Evolutionary conservation across 2,329 filamentous ascomycete species (phyloP), one percentile per base, ranked within the genome.

Genomic region (Helicocarpus griseus): DNA sequence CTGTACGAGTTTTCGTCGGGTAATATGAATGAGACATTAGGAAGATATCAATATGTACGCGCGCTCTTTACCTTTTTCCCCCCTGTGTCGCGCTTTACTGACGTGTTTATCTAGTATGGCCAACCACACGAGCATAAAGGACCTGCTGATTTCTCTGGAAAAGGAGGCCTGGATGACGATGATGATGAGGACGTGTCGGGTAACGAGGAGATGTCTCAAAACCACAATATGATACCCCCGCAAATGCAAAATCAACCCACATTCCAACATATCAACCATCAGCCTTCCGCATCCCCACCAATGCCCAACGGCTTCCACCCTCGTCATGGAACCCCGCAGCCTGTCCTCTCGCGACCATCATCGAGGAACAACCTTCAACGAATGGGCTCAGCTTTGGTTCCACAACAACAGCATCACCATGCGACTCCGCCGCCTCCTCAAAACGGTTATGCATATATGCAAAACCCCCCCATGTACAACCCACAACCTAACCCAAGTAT

Each of bases 101-200:
- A 38, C n/a, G 24, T 29, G 48, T 65, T 45, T 45, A 49, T 40
- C 40, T 40, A 96, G 89, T 95, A 95, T 75, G 89, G 89, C 62
- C 85, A 83, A 53, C 85, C 90, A 41, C 94, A 93, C 69, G 93
- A 98, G 69, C 91, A 97, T 73, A 98, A 97, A 73, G 91, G 91
- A 2, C 93, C 93, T 0, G 79, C 80, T 50, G 93, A 98, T 70
- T 98, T 95, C 71, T 87, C 85, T 64, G 89, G 89, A 58, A 85
- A 85, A 69, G 76, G 77, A 53, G 80, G 74, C 52, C 85, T 86
- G 56, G 86, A 86, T 58, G 88, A 93, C 49, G 90, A 96, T 47
- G 89, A 94, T 14, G 86, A 89, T 50, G 83, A 84, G 53, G 84
- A 86, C 28, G 84, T 78, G 53, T 87, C 86, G 5, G 86, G 84